Evolutionary conservation across 768 basidiomycete species (phyloP), one percentile per base, ranked within the genome.

Genomic region (Auricularia cornea): DNA sequence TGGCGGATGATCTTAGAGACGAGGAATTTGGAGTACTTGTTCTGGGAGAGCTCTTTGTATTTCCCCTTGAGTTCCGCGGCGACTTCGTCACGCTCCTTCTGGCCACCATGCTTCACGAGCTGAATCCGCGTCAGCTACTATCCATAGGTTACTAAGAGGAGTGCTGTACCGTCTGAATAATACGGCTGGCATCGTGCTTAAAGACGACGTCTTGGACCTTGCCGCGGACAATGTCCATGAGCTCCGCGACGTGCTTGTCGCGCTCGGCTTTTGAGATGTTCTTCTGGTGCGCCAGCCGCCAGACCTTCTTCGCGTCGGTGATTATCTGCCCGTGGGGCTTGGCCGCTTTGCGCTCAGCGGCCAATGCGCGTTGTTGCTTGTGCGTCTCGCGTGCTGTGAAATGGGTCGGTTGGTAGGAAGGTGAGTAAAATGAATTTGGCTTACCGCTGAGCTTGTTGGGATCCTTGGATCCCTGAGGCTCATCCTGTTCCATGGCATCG

Each of bases 21-120:
- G 16, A 94, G 79, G 71, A 92, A 93, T 90, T 94, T 96, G 40
- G 92, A 93, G 72, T 97, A 97, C 75, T 89, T 94, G 70, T 85
- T 90, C 74, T 92, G 89, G 41, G 87, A 86, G 61, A 96, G 80
- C 48, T 85, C 85, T 70, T 80, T 83, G 70, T 87, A 96, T 62
- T 81, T 80, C 1, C 93, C 93, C 71, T 90, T 88, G 59, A 97
- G 79, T 75, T 97, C 94, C 11, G 74, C 74, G 0, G 92, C 94
- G 59, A 97, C 82, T 71, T 92, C 87, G 48, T 91, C 84, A 54
- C 93, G 75, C 73, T 95, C 89, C 59, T 72, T 76, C 70, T 81
- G 88, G 23, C 83, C 80, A 3, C 94, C 94, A 64, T 89, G 84
- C 70, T 90, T 94, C 59, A 96, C 89, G 14, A 90, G 73, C 77